Base-by-base conservation (phyloP, 1,139 yeast genomes). In the Diutina pseudorugosa region DNA sequence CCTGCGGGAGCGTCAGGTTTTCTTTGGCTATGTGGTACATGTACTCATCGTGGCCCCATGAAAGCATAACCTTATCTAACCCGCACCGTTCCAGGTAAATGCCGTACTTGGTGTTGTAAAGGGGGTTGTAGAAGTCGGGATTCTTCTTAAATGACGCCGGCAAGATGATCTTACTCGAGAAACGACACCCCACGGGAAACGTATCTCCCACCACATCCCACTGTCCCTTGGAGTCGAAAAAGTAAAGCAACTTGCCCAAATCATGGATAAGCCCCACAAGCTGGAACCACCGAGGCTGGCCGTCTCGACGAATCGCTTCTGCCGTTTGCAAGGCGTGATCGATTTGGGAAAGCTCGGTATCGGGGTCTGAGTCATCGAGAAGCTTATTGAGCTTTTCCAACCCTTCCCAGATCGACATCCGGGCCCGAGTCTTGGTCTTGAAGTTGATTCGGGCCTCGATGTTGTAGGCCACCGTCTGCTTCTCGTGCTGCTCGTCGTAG, bases 151-250 rank as follows among this genome's bases (percentile, higher is more conserved):
- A 83, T 57, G 77, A 79, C 41, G 81, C 83, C 45, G 83, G 75
- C 56, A 77, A 82, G 23, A 83, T 83, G 52, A 80, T 82, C 57
- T 77, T 73, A 54, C 75, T 76, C 62, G 80, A 82, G 59, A 76
- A 83, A 56, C 75, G 75, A 63, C 89, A 83, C 1, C 90, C 90
- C 30, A 83, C 87, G 0, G 89, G 87, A 61, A 83, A 83, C 0
- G 90, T 83, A 60, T 83, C 90, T 5, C 90, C 90, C 20, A 83
- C 90, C n/a, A 83, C 90, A 60, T 83, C 89, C 90, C 90, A 83
- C 62, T 83, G 89, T 8, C 89, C 89, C 59, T 77, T 73, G 25
- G 88, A 82, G 59, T 82, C 89, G 59, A 77, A 83, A 58, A 83
- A 83, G 61, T 83, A 83, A 25, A 83, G 68, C 20, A 83, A 69